Base-by-base conservation (phyloP, 2,329 filamentous ascomycete species). In the Fusarium lyarnte region DNA sequence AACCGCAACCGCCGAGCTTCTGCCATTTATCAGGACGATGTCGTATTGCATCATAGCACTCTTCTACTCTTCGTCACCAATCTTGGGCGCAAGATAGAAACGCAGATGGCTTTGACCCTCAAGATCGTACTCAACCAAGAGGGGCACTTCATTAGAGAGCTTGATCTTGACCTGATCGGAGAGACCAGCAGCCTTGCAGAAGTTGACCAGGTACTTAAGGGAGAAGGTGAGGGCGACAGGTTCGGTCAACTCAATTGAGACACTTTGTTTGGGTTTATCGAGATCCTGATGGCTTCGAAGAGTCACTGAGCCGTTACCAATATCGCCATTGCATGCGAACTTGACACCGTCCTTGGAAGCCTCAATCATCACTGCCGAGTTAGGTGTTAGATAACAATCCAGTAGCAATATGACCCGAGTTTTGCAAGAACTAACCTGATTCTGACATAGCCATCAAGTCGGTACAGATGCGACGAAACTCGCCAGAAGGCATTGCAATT, bases 161-260 rank as follows among this genome's bases (percentile, higher is more conserved):
- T 93, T 97, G 77, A 99, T 91, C 85, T 93, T 96, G 84, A 99
- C 97, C 75, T 89, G 88, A 76, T 83, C 86, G 42, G 95, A 95
- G 69, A 99, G 87, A 58, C 90, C 91, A 72, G 94, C 93, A 38
- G 97, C 97, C 87, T 99, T 99, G 93, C 96, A 98, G 87, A 99
- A 99, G 89, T 98, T 98, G 88, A 97, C 94, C 6, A 99, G 92
- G 86, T 99, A 99, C 87, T 99, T 99, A 79, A 99, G 92, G 38
- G 96, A 98, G 87, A 99, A 99, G 54, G 95, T 98, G 72, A 99
- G 89, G 39, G 93, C 89, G 69, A 99, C 96, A 57, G 96, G 94
- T 86, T 99, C 97, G 42, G 90, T 92, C 70, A 99, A 90, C 80
- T 94, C 91, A 82, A 99, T 98, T 74, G 94, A 89, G 78, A 98